Percentiles rank a stretch among this genome's conserved stretches.
phyloP scores from a whole-genome alignment of 805 yeast species.

The Kuraishia borneana region DNA sequence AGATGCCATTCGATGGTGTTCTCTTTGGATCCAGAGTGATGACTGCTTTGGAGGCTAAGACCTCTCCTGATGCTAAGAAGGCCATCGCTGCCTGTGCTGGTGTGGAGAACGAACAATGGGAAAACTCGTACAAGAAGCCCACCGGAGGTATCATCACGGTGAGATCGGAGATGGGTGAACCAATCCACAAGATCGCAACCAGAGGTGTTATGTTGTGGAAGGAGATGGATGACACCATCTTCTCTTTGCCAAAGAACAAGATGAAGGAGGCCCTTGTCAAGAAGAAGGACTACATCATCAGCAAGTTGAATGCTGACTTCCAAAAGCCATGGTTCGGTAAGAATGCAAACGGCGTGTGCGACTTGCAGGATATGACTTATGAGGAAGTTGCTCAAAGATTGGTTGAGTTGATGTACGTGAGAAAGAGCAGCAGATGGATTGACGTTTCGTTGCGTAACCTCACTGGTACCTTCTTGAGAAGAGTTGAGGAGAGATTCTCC shows the following conservation, averaged over 20 bases:
- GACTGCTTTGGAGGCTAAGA: constrained; percentile 94
- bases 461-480: constrained; percentile 75
- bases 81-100: constrained; percentile 89
- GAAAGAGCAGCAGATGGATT: constrained; percentile 75
- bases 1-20: constrained; percentile 98
- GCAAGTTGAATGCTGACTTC: constrained; percentile 82
- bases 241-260: constrained; percentile 83
- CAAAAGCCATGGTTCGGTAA: constrained; percentile 98
- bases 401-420: constrained; percentile 80
- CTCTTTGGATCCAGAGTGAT: constrained; percentile 93
- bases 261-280: constrained; percentile 68
- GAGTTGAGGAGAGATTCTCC: constrained; percentile 95
- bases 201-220: constrained; percentile 97
- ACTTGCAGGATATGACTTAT: constrained; percentile 92
- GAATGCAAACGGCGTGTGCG: constrained; percentile 69
- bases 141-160: constrained; percentile 97
- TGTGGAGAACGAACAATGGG: constrained; percentile 86
- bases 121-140: constrained; percentile 84
- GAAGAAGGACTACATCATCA: constrained; percentile 80
- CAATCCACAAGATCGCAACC: constrained; percentile 96
- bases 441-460: constrained; percentile 79
- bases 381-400: constrained; percentile 80
- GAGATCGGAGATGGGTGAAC: constrained; percentile 99
- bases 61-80: constrained; percentile 87
- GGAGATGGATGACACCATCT: constrained; percentile 90